Base-by-base conservation (phyloP, 176 grass and related monocot species). In the Eleusine coracana region DNA sequence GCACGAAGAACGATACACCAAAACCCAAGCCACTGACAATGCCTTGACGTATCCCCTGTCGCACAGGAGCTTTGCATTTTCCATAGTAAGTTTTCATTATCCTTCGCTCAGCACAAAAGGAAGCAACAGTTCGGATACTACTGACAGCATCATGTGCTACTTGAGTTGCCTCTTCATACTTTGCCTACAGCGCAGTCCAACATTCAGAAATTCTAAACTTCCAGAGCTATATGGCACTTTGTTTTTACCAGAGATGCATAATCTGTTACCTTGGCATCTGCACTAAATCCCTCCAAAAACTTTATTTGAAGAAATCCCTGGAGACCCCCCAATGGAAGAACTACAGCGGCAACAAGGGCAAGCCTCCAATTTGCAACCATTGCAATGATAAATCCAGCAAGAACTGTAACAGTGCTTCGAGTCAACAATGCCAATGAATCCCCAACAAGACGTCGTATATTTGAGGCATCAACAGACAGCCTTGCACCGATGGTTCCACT, bases 131-230 rank as follows among this genome's bases (percentile, higher is more conserved):
- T 74, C 85, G 74, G 34, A 91, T 87, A 63, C 89, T 79, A n/a
- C 89, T 77, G 7, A 91, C 80, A 40, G 85, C 85, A 81, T 91
- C 89, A 71, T 79, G 78, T 76, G 89, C 80, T 59, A 91, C 85
- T 75, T 91, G 85, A 84, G 84, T 87, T 80, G 89, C 85, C 72
- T 91, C 89, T 83, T 91, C 85, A 77, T 91, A 91, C 80, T 81
- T 91, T 70, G 74, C 39, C 89, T 91, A 49, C 68, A 75, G 49
- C 87, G 60, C 68, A 75, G 49, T 51, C 38, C 18, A 81, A 54
- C 21, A 44, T 58, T 44, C 36, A 81, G 16, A 71, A 20, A 71
- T 27, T 45, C 56, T 21, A 20, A 66, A 61, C 66, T 42, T 61
- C 66, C 0, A 66, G 75, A 75, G 61, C n/a, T 2, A 54, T 51